Percentiles rank a stretch among this genome's conserved stretches.
These are phyloP conservation scores for Termitomyces sp. DNA, from an alignment of 768 basidiomycete species.

Conservation along the genomic window DNA sequence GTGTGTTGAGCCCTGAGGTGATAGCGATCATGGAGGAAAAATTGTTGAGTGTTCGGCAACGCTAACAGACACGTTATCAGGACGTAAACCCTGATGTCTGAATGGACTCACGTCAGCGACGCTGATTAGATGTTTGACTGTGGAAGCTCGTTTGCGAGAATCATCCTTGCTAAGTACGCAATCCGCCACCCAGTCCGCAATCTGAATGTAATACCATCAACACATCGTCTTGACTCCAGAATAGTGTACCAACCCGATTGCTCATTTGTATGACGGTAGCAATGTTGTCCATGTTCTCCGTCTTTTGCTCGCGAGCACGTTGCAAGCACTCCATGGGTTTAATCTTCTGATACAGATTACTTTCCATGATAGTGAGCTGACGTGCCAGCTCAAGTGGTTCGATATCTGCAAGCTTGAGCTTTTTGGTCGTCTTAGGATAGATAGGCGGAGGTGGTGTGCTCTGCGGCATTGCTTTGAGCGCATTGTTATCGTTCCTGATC, in stretches of 20 bases:
- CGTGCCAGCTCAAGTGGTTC: slow-evolving; percentile 87
- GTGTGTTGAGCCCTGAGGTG: slow-evolving; percentile 89
- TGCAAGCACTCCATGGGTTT: slow-evolving; percentile 87
- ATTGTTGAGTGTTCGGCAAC: slow-evolving; percentile 85
- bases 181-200: slow-evolving; percentile 91
- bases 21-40: slow-evolving; percentile 98
- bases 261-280: slow-evolving; percentile 82
- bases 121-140: slow-evolving; percentile 87
- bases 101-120: slow-evolving; percentile 75
- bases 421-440: slow-evolving; percentile 63
- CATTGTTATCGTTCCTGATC: slow-evolving; percentile 50
- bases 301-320: slow-evolving; percentile 72
- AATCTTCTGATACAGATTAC: slow-evolving; percentile 80
- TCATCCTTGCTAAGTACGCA: slow-evolving; percentile 78
- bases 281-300: slow-evolving; percentile 77
- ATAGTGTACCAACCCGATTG: slow-evolving; percentile 56
- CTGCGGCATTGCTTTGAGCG: slow-evolving; percentile 48
- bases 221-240: neutral
- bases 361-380: slow-evolving; percentile 91
- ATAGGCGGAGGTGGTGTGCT: slow-evolving; percentile 73
- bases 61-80: slow-evolving; percentile 37
- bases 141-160: slow-evolving; percentile 70
- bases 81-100: neutral
- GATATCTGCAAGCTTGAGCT: slow-evolving; percentile 79
- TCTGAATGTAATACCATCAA: slow-evolving; percentile 36